A percentile compares a stretch with the other conserved stretches of the same genome.
Evolutionary conservation across 257 asterid species (phyloP).

Genomic region (Solanum piurae): DNA sequence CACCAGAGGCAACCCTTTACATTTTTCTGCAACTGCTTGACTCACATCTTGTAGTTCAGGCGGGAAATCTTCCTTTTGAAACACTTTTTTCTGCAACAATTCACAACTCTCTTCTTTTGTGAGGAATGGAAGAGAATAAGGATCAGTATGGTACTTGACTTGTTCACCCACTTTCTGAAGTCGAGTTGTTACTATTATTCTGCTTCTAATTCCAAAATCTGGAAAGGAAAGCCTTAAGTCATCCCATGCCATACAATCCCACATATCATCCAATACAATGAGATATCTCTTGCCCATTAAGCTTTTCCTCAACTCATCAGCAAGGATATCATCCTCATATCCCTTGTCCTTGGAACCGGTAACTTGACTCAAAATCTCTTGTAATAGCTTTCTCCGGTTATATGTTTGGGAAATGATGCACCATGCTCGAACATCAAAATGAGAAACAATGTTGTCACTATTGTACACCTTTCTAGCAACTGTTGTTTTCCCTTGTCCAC

Average conservation of each 20-base stretch:
- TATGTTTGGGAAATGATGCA: neutral
- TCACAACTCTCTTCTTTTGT: neutral
- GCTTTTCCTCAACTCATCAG: neutral
- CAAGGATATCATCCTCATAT: neutral
- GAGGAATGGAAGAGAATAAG: neutral
- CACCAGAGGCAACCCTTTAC: neutral
- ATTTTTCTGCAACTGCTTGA: neutral
- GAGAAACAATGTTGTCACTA: neutral
- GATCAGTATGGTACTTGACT: neutral
- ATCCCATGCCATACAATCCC: neutral
- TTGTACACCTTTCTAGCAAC: neutral
- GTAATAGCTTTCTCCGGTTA: neutral
- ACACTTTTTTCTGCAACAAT: neutral
- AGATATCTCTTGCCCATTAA: neutral
- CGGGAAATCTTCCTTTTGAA: neutral
- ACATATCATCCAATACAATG: slow-evolving; percentile 1
- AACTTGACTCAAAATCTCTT: neutral
- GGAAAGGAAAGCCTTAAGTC: neutral
- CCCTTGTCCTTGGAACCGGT: neutral
- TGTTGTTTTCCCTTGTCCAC: slow-evolving; percentile 1
- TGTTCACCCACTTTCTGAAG: neutral
- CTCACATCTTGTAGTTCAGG: neutral
- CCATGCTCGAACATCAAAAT: neutral
- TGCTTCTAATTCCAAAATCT: neutral
- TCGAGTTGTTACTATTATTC: neutral